Base-by-base conservation (phyloP, 257 asterid species). In the Anisodus acutangulus region DNA sequence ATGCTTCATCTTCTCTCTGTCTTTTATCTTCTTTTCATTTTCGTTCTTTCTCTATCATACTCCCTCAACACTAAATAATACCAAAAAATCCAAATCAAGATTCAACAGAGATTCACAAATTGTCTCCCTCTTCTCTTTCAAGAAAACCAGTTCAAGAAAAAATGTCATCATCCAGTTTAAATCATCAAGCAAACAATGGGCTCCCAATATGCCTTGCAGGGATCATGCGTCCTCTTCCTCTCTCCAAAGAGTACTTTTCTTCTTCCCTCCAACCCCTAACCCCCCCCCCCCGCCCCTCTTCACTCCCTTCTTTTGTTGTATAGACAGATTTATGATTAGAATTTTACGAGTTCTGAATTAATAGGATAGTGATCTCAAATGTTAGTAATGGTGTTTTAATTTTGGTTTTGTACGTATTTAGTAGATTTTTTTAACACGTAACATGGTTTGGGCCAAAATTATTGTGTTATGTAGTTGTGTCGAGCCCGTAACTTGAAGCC, bases 141-240 rank as follows among this genome's bases (percentile, higher is more conserved):
- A 76, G 26, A 51, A 51, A 45, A n/a, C 9, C 15, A 16, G 64
- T 16, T 53, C 79, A 8, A 62, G 51, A 80, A 22, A 49, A 83
- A 84, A 68, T 90, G 91, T 68, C 85, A 68, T 84, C 86, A 26
- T 59, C 62, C 39, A 39, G 54, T 47, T 68, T 63, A 43, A 83
- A 82, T 69, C 71, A 57, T 78, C 81, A 78, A 12, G 51, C 85
- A 41, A 76, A 9, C 49, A 64, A 85, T 43, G 91, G 91, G 31
- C 87, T 90, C 83, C 91, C 91, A 68, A 47, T 90, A 11, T 88
- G 89, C 49, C 88, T 90, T 62, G 88, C 85, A 49, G 88, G 88
- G 86, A 86, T 87, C 83, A 76, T 78, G 70, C 81, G 35, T 84
- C 84, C 87, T 74, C 82, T 83, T 54, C 16, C 88, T 78, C 68